phyloP scores from a whole-genome alignment of 1,284 basidiomycete genomes.

The Apiotrichum montevideense region DNA sequence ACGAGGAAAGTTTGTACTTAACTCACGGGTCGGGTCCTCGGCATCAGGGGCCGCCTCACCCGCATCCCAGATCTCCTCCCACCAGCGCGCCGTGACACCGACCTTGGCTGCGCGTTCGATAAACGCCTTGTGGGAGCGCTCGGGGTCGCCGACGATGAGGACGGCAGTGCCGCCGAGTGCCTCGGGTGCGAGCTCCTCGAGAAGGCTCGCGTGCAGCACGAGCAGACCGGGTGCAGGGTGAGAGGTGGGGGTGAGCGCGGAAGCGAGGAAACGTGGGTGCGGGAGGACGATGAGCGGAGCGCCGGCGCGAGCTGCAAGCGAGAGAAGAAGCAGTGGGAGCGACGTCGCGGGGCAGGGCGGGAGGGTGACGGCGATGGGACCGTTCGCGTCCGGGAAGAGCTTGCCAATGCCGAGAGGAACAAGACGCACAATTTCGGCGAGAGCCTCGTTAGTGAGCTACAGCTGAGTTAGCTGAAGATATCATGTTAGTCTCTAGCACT shows the following conservation, averaged over 20 bases:
- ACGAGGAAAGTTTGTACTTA: no score
- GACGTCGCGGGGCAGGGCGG: slow-evolving; percentile 29
- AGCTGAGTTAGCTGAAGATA: background rate
- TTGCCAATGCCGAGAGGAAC: slow-evolving; percentile 32
- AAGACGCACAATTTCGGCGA: slow-evolving; percentile 32
- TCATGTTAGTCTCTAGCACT: slow-evolving; percentile 1
- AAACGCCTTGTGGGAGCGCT: slow-evolving; percentile 5
- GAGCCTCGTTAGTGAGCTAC: slow-evolving; percentile 23
- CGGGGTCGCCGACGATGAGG: slow-evolving; percentile 33
- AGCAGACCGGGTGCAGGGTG: slow-evolving; percentile 31
- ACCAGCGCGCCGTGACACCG: slow-evolving; percentile 29
- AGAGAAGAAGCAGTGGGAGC: slow-evolving; percentile 36
- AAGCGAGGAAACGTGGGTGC: slow-evolving; percentile 21
- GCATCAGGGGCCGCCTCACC: slow-evolving; percentile 18
- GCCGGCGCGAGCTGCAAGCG: slow-evolving; percentile 24
- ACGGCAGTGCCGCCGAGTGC: slow-evolving; percentile 18
- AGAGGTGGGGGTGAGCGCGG: slow-evolving; percentile 13
- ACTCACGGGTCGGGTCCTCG: background rate
- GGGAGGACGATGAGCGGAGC: slow-evolving; percentile 34
- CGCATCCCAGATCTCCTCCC: slow-evolving; percentile 42
- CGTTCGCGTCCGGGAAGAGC: slow-evolving; percentile 29
- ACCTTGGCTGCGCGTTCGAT: background rate
- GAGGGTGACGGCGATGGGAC: slow-evolving; percentile 27
- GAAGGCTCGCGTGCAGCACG: slow-evolving; percentile 28
- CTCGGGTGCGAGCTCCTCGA: slow-evolving; percentile 30